Conservation (phyloP, 1,139 yeast genomes). For the Tardiomyces digboiensis region DNA sequence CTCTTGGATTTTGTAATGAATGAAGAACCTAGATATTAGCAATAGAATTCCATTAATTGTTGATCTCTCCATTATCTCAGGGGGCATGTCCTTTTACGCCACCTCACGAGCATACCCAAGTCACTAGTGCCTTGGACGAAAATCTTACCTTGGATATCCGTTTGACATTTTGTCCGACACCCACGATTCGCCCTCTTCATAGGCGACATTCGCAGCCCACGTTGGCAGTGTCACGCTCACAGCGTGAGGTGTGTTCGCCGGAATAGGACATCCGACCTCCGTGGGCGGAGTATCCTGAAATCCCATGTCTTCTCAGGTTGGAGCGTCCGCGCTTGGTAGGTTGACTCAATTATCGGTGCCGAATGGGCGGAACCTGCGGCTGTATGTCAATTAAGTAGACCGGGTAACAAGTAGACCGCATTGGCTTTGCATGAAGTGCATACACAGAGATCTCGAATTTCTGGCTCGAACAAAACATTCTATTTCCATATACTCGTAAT, state of each 20-base stretch:
- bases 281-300: conserved; percentile 24
- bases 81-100: no score
- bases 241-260: conserved; percentile 83
- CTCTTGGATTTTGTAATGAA: conserved; percentile 63
- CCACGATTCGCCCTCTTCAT: conserved; percentile 85
- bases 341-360: no score
- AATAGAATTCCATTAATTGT: conserved; percentile 6
- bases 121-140: conserved; percentile 13
- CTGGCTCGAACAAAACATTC: no score
- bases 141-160: conserved; percentile 61
- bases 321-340: no score
- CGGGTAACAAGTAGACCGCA: no score
- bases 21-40: conserved; percentile 43
- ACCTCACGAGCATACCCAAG: no score
- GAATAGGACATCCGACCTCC: conserved; percentile 75
- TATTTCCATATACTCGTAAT: no score
- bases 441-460: no score
- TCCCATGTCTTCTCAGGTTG: conserved; percentile 7
- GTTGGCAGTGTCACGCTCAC: conserved; percentile 91
- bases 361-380: no score
- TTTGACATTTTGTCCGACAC: conserved; percentile 71
- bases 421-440: no score
- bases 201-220: conserved; percentile 88
- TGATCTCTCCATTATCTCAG: not conserved
- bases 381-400: no score